Base-by-base conservation (phyloP, 1,139 yeast species). In the Meyerozyma sp. region DNA sequence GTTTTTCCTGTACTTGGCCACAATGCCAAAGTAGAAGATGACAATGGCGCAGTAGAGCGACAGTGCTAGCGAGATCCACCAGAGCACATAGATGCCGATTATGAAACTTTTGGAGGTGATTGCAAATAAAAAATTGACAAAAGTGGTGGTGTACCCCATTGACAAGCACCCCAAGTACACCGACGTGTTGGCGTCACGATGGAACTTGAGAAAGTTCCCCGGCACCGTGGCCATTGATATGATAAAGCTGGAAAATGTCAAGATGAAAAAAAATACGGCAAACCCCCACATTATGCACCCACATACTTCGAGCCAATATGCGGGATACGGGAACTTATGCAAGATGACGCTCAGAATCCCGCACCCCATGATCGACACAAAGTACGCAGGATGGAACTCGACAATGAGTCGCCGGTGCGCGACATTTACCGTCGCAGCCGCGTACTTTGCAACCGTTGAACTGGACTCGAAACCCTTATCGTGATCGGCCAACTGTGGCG, bases 281-380 rank as follows among this genome's bases (percentile, higher is more conserved):
- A 81, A 52, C 5, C 74, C 82, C 53, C 71, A 70, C 70, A 82
- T 69, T 9, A 84, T 73, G 44, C 77, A 67, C 2, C 86, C 83
- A 43, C 81, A 68, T 2, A 77, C 61, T 39, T 68, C 54, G 26
- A 87, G 68, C 94, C 94, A 81, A 39, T 63, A 59, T 0, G 82
- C 74, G 1, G 70, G 73, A 56, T 79, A 85, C 0, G 95, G 90
- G 58, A 83, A 88, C 28, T 66, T 59, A 61, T 80, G 76, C 41
- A 88, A 65, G 8, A 86, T 66, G 34, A 75, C 61, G 4, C 85
- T 67, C 1, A 87, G 67, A 39, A 88, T 85, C 2, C 96, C 96
- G 1, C 84, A 77, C 3, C 95, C 96, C 96, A 89, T 89, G n/a
- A 81, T 75, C 40, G 80, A 70, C 32, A 85, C 84, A 61, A 84